phyloP scores from a whole-genome alignment of 2,329 filamentous ascomycete genomes.

The Sclerotinia subarctica region DNA sequence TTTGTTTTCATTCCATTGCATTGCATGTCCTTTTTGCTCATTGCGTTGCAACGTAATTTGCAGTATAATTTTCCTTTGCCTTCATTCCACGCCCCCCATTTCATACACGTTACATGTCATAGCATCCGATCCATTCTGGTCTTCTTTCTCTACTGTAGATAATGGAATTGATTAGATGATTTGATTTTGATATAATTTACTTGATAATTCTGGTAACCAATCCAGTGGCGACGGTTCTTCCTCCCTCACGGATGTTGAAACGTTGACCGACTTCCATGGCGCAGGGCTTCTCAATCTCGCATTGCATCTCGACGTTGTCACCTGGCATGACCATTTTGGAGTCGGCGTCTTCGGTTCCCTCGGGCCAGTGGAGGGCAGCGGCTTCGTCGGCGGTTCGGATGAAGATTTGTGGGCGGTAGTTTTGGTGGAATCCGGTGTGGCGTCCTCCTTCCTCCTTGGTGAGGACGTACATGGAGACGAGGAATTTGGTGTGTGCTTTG shows the following conservation, averaged over 20 bases:
- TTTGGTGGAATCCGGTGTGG: constrained; percentile 90
- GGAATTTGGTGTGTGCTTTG: constrained; percentile 87
- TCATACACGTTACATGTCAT: constrained; percentile 9
- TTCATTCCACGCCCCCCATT: not conserved
- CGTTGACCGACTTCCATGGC: constrained; percentile 89
- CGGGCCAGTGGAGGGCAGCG: constrained; percentile 80
- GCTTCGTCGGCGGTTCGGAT: constrained; percentile 85
- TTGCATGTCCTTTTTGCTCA: constrained; percentile 1
- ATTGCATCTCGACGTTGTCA: constrained; percentile 98
- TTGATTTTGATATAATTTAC: constrained; percentile 41
- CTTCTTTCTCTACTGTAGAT: not conserved
- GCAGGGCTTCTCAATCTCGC: constrained; percentile 78
- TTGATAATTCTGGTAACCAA: constrained; percentile 70
- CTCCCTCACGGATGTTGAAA: constrained; percentile 98
- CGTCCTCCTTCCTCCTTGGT: constrained; percentile 97
- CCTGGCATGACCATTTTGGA: constrained; percentile 92
- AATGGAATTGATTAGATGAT: not conserved
- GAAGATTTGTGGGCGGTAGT: constrained; percentile 97
- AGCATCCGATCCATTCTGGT: not conserved
- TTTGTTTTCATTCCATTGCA: not conserved
- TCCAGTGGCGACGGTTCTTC: constrained; percentile 81
- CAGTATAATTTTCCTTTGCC: not conserved
- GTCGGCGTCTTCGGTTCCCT: constrained; percentile 68
- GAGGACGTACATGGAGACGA: constrained; percentile 94
- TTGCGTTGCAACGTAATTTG: not conserved